Conservation (phyloP, 176 grass and related monocot genomes). For the Cenchrus americanus region DNA sequence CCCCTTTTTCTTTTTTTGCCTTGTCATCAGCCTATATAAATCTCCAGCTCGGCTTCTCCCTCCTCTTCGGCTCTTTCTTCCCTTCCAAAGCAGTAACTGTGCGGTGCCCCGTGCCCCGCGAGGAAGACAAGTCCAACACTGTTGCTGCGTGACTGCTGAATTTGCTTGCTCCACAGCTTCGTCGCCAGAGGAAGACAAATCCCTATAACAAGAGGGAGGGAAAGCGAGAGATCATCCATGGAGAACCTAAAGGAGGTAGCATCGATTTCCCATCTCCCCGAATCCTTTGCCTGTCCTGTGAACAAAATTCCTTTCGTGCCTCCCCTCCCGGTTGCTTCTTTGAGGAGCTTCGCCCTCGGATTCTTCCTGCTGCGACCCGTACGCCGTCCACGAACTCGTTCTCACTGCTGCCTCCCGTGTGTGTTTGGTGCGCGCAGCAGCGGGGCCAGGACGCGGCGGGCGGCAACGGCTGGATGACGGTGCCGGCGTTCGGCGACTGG, state of each 20-base stretch:
- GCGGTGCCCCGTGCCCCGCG: not conserved
- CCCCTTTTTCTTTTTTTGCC: not conserved
- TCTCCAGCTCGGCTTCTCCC: not conserved
- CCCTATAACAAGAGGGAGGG: not conserved
- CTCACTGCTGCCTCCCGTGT: not conserved
- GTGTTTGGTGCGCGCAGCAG: not conserved
- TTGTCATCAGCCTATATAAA: slow-evolving; percentile 43
- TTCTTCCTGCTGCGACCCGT: not conserved
- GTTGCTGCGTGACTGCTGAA: slow-evolving; percentile 38
- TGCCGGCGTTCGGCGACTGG: slow-evolving; percentile 94
- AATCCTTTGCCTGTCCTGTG: not conserved
- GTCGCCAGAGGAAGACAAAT: not conserved
- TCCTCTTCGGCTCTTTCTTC: not conserved
- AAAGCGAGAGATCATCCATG: slow-evolving; percentile 46
- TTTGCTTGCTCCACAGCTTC: slow-evolving; percentile 43
- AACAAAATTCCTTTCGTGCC: not conserved
- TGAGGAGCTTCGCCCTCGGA: not conserved
- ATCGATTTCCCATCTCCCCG: not conserved
- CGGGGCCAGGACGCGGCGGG: slow-evolving; percentile 45
- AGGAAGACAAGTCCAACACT: slow-evolving; percentile 44
- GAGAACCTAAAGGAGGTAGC: slow-evolving; percentile 74
- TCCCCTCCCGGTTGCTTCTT: not conserved
- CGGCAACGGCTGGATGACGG: slow-evolving; percentile 71
- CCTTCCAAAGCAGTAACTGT: slow-evolving; percentile 8
- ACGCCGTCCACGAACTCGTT: not conserved